phyloP scores from a whole-genome alignment of 257 asterid genomes.

The Dorcoceras hygrometricum region DNA sequence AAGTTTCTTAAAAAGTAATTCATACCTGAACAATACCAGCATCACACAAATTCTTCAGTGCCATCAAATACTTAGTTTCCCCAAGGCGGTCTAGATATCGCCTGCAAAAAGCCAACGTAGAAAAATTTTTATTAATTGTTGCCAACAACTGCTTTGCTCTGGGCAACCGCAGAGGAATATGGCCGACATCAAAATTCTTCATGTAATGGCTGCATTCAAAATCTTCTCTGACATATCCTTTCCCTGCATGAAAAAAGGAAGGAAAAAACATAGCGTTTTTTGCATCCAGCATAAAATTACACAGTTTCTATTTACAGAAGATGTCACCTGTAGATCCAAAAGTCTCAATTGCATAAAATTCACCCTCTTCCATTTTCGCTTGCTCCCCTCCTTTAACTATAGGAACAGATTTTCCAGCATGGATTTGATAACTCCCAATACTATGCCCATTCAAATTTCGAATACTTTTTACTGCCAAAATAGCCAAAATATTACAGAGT shows the following conservation, averaged over 20 bases:
- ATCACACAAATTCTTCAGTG: slow-evolving; percentile 92
- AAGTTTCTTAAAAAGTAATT: not conserved
- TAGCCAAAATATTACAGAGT: slow-evolving; percentile 26
- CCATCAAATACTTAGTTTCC: slow-evolving; percentile 92
- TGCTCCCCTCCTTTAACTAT: slow-evolving; percentile 98
- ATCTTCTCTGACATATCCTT: slow-evolving; percentile 94
- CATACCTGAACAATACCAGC: slow-evolving; percentile 88
- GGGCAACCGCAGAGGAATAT: slow-evolving; percentile 82
- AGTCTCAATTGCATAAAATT: slow-evolving; percentile 94
- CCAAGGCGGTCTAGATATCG: slow-evolving; percentile 93
- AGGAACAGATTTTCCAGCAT: slow-evolving; percentile 98
- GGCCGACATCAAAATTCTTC: slow-evolving; percentile 96
- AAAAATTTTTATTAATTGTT: slow-evolving; percentile 83
- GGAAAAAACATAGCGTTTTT: slow-evolving; percentile 5
- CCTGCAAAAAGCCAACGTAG: slow-evolving; percentile 94
- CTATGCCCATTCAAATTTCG: slow-evolving; percentile 97
- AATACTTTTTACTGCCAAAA: slow-evolving; percentile 81
- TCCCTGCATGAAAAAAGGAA: slow-evolving; percentile 48
- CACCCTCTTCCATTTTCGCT: slow-evolving; percentile 99
- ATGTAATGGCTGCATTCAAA: slow-evolving; percentile 98
- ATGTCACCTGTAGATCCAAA: slow-evolving; percentile 89
- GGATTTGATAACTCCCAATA: slow-evolving; percentile 88
- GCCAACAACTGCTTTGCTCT: slow-evolving; percentile 88
- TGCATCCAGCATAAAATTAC: slow-evolving; percentile 15
- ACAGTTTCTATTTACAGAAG: not conserved